Conservation (phyloP, 2,329 filamentous ascomycete species). For the Neonectria ditissima region DNA sequence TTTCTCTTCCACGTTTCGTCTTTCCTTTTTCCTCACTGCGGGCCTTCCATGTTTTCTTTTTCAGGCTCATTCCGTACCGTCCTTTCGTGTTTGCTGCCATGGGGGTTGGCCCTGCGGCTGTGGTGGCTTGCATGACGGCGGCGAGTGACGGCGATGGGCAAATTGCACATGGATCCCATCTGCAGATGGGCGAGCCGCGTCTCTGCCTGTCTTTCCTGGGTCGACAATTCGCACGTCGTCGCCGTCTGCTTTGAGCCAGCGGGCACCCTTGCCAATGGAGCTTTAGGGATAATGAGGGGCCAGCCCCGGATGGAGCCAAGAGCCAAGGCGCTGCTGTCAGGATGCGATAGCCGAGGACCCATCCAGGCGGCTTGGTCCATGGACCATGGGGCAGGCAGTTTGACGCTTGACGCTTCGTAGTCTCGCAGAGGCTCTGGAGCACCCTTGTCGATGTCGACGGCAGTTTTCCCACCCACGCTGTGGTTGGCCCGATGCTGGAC, state of each 20-base stretch:
- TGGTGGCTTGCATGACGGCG: conserved; percentile 33
- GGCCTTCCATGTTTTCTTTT: conserved; percentile 23
- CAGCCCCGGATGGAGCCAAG: conserved; percentile 4
- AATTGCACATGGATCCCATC: conserved; percentile 37
- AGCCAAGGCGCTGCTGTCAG: conserved; percentile 12
- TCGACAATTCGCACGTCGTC: conserved; percentile 3
- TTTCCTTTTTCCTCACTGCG: conserved; percentile 5
- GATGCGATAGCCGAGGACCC: conserved; percentile 41
- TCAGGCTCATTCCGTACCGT: conserved; percentile 5
- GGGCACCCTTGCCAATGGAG: conserved; percentile 7
- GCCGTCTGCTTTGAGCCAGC: conserved; percentile 14
- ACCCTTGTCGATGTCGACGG: conserved; percentile 40
- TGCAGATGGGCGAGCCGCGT: conserved; percentile 20
- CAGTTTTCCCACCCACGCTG: conserved; percentile 41
- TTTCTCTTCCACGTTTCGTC: conserved; percentile 28
- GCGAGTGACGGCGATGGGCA: conserved; percentile 17
- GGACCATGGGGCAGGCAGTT: conserved; percentile 16
- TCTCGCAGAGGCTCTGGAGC: conserved; percentile 27
- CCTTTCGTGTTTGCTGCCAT: conserved; percentile 19
- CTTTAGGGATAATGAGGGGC: conserved; percentile 3
- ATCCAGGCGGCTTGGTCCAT: conserved; percentile 22
- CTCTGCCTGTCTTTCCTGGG: background rate
- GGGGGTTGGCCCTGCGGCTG: conserved; percentile 30
- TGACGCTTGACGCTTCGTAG: conserved; percentile 5
- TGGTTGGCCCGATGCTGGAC: conserved; percentile 36